phyloP scores from a whole-genome alignment of 2,329 filamentous ascomycete genomes.

The Neofusicoccum umdonicola region DNA sequence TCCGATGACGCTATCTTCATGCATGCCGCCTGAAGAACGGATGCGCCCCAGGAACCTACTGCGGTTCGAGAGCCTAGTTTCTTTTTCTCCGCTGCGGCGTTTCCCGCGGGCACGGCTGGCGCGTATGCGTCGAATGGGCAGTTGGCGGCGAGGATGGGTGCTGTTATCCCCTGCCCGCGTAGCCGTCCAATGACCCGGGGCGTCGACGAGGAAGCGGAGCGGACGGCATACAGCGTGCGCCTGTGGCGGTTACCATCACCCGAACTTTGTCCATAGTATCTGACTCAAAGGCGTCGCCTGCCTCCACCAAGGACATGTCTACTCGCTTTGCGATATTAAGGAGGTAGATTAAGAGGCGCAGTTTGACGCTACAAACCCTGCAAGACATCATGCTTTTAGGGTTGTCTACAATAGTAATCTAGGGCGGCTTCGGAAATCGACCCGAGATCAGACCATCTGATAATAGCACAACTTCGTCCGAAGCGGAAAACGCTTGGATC shows the following conservation, averaged over 20 bases:
- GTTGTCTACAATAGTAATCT: background rate
- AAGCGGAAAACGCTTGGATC: background rate
- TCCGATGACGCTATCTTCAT: slow-evolving; percentile 13
- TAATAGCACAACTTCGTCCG: background rate
- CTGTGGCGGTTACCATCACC: background rate
- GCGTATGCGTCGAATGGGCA: background rate
- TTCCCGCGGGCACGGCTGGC: background rate
- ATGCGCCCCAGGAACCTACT: background rate
- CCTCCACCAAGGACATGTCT: background rate
- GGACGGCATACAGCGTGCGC: background rate
- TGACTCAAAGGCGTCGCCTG: background rate
- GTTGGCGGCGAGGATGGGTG: background rate
- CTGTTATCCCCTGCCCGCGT: background rate
- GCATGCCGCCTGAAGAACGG: slow-evolving; percentile 2
- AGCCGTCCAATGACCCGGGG: background rate
- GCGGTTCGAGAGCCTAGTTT: background rate
- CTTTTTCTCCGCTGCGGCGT: background rate
- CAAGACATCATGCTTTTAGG: background rate
- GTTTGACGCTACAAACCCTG: background rate
- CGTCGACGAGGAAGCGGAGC: background rate
- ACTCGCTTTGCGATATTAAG: background rate
- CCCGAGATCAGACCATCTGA: background rate
- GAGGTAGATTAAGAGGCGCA: background rate
- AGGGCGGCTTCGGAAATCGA: background rate
- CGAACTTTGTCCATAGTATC: background rate